Percentiles rank a stretch among this genome's conserved stretches.
These are phyloP conservation scores for Phaeotremella skinneri DNA, from an alignment of 768 basidiomycete species.

Conservation along the genomic window DNA sequence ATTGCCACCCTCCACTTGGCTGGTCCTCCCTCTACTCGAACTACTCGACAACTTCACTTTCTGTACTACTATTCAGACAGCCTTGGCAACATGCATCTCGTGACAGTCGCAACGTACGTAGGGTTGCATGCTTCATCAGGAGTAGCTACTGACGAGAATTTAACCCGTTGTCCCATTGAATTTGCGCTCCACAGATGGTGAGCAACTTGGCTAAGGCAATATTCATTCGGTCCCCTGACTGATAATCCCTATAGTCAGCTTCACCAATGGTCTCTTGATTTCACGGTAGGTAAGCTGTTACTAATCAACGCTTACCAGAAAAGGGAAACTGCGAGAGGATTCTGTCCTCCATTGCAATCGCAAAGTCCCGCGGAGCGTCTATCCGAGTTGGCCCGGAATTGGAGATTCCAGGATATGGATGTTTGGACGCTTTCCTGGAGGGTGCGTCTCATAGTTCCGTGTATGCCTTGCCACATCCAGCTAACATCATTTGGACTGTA, in stretches of 20 bases:
- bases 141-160: no score
- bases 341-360: slow-evolving; percentile 77
- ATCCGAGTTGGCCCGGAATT: slow-evolving; percentile 94
- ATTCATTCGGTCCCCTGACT: slow-evolving; percentile 21
- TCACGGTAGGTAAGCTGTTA: slow-evolving; percentile 61
- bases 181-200: background rate
- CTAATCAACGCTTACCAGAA: background rate
- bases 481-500: slow-evolving; percentile 4
- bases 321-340: slow-evolving; percentile 94
- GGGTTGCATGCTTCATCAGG: no score
- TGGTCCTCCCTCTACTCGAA: no score
- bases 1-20: no score
- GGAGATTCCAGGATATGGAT: slow-evolving; percentile 98
- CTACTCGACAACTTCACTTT: no score
- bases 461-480: background rate
- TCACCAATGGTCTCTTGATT: slow-evolving; percentile 97
- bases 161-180: no score
- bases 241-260: slow-evolving; percentile 64
- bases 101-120: slow-evolving; percentile 30
- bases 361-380: slow-evolving; percentile 82
- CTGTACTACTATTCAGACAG: background rate
- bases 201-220: slow-evolving; percentile 8
- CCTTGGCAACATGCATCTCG: slow-evolving; percentile 20
- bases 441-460: slow-evolving; percentile 56
- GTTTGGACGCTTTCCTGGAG: slow-evolving; percentile 95